A percentile compares a stretch with the other conserved stretches of the same genome.
phyloP scores from a whole-genome alignment of 1,139 yeast genomes.

The Taphrina betulina region DNA sequence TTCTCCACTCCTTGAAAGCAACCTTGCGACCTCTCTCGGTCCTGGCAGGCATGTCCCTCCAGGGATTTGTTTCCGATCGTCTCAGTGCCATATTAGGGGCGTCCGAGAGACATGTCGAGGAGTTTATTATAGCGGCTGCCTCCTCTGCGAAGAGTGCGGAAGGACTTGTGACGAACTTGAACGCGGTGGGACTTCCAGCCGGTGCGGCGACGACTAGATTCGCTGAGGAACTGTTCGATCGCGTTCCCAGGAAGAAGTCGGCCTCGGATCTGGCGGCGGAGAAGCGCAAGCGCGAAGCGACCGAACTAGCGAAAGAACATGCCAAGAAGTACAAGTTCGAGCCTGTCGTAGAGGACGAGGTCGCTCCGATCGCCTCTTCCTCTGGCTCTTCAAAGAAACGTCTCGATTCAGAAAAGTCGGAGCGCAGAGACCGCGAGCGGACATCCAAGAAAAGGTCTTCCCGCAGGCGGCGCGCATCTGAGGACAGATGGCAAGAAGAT shows the following conservation, averaged over 20 bases:
- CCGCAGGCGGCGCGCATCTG: conserved; percentile 31
- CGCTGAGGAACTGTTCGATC: conserved; percentile 40
- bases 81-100: conserved; percentile 31
- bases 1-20: too few species aligned
- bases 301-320: conserved; percentile 11
- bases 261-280: conserved; percentile 23
- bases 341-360: conserved; percentile 35
- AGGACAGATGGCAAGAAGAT: conserved; percentile 33
- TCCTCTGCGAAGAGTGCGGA: conserved; percentile 29
- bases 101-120: conserved; percentile 34
- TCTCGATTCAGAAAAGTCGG: not conserved
- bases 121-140: conserved; percentile 34
- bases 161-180: conserved; percentile 39
- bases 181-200: conserved; percentile 42
- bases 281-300: conserved; percentile 20
- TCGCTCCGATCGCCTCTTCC: not conserved
- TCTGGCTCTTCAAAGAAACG: not conserved
- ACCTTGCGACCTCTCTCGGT: too few species aligned
- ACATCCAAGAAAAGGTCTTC: not conserved
- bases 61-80: conserved; percentile 29
- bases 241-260: conserved; percentile 37
- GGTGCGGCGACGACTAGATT: conserved; percentile 39
- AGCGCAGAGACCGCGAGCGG: conserved; percentile 6
- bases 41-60: conserved; percentile 32
- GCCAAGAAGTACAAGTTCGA: conserved; percentile 34